phyloP scores from a whole-genome alignment of 2,329 filamentous ascomycete species.

The Hymenoscyphus infarciens region DNA sequence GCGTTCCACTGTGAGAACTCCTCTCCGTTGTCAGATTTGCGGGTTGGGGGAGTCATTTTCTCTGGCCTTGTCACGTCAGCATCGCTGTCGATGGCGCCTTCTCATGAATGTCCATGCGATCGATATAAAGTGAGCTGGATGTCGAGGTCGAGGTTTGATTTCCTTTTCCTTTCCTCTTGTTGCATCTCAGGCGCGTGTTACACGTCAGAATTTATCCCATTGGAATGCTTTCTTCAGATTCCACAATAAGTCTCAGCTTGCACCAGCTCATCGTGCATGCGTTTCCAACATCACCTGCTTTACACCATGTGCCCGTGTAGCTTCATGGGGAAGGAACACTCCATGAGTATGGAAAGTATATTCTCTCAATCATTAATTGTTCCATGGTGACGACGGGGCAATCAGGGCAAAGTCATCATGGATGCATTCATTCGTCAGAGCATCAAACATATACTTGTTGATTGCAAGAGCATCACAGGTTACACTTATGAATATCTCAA shows the following conservation, averaged over 20 bases:
- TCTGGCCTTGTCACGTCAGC: not conserved
- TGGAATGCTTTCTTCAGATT: not conserved
- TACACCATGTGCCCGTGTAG: not conserved
- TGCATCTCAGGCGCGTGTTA: not conserved
- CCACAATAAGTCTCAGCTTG: not conserved
- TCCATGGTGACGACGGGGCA: not conserved
- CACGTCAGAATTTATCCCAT: not conserved
- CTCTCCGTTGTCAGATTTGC: not conserved
- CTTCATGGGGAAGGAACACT: not conserved
- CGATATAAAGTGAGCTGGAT: not conserved
- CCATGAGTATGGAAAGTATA: not conserved
- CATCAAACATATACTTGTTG: not conserved
- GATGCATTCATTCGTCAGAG: not conserved
- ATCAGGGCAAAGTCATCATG: not conserved
- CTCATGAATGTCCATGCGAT: not conserved
- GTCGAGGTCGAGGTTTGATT: not conserved
- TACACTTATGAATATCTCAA: not conserved
- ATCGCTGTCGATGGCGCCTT: not conserved
- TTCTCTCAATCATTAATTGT: not conserved
- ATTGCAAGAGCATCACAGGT: not conserved
- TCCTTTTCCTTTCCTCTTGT: not conserved
- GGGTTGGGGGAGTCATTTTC: not conserved
- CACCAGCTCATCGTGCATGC: not conserved
- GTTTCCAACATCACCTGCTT: not conserved
- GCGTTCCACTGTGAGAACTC: constrained; percentile 21